Base-by-base conservation (phyloP, 441 rosid species). In the Adansonia madagascariensis region DNA sequence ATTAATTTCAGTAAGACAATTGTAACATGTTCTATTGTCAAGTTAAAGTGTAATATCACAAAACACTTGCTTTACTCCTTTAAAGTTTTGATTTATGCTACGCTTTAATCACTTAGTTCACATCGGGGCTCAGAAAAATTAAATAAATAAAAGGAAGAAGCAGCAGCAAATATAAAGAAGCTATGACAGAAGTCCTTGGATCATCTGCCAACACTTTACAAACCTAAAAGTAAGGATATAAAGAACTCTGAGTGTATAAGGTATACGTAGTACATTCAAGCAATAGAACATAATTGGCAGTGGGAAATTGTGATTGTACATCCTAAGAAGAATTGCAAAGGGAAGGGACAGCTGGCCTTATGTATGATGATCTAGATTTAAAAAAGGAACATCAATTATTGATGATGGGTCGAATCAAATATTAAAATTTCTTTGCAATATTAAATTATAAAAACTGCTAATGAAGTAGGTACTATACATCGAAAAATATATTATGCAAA, bases 271-370 rank as follows among this genome's bases (percentile, higher is more conserved):
- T 31, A 70, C 20, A 31, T n/a, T 70, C 46, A 27, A 52, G 46
- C 46, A 65, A 65, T 41, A 15, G 52, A 65, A 65, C 3, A 50
- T 65, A 43, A 43, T 65, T 20, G 49, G 27, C 14, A 17, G 1
- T 7, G 15, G 50, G 50, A 15, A 41, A 43, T 50, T 50, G 18
- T 43, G 15, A 65, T 43, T 43, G 6, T 65, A 65, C 52, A 43
- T 41, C 52, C 71, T 27, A 31, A 50, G 74, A 70, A 70, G 24
- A 50, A 50, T 27, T 27, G 61, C 8, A 70, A 50, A 50, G 44
- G 44, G 24, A 70, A 50, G 74, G 70, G 11, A 49, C 50, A 24
- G 73, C 59, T 69, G 31, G 12, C 50, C 39, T 49, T 14, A 69
- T 12, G 5, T 47, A 27, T 47, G 27, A 68, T 47, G 22, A 50